Base-by-base conservation (phyloP, 192 early-diverging fungal species). In the Haplosporangium gracile region DNA sequence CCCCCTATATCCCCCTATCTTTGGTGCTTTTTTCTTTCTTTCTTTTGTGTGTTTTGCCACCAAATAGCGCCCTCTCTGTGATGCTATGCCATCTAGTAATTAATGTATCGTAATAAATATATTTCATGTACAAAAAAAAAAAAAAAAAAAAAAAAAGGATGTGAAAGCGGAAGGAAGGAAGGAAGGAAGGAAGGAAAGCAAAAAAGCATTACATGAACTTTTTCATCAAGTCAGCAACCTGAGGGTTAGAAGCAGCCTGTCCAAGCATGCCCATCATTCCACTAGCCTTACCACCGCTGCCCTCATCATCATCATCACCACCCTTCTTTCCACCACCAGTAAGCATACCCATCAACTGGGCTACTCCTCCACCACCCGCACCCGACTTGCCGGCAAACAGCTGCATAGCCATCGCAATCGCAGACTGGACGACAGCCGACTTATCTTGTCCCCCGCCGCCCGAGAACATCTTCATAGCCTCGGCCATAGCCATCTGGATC, bases 381-480 rank as follows among this genome's bases (percentile, higher is more conserved):
- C 82, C 82, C 15, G 77, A 74, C 65, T 81, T 76, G 84, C 84
- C 47, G 51, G 76, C 76, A 71, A 81, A 86, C 75, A 86, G 29
- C 72, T 86, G 73, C 47, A 43, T 86, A 49, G 79, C 84, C 79
- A 78, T 86, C 0, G 79, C 79, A 57, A 86, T 70, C 16, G 84
- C 84, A 20, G 43, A 57, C 68, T 86, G 74, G 29, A 86, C 24
- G 32, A 86, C 76, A 0, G 75, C 32, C 34, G 70, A 26, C 79
- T 86, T 80, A 45, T 86, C 78, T 0, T 43, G 3, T n/a, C 79
- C 84, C 49, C 79, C 79, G 10, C 70, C 70, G 20, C 79, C 70
- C 18, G 84, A 86, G 49, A 86, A 74, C 72, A 86, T 6, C 78
- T 86, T 86, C 79, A 78, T 80, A 38, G 69, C 84, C 79, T 86